Conservation (phyloP, 768 basidiomycete species). For the Collybia mongolica region DNA sequence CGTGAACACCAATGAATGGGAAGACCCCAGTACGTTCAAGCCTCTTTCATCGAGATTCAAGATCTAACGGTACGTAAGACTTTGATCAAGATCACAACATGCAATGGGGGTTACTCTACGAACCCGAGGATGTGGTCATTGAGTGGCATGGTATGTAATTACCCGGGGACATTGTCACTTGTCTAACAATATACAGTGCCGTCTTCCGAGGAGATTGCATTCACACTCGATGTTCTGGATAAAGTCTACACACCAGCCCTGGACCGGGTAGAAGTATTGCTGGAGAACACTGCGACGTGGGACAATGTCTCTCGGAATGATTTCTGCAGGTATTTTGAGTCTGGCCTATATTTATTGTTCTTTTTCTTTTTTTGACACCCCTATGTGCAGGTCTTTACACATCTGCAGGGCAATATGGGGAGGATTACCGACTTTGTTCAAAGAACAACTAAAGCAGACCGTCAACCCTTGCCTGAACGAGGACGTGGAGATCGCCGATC, state of each 20-base stretch:
- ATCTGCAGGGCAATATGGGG: conserved; percentile 75
- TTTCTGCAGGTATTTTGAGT: conserved; percentile 67
- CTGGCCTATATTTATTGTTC: not conserved
- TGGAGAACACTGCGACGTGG: conserved; percentile 57
- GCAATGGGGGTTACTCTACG: conserved; percentile 81
- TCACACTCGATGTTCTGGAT: conserved; percentile 77
- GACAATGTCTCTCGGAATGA: conserved; percentile 70
- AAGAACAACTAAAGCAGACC: conserved; percentile 56
- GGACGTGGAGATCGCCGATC: conserved; percentile 65
- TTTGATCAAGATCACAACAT: conserved; percentile 62
- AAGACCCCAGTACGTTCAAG: conserved; percentile 57
- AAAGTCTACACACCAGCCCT: conserved; percentile 65
- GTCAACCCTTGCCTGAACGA: conserved; percentile 56
- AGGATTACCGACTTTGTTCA: conserved; percentile 70
- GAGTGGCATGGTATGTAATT: conserved; percentile 78
- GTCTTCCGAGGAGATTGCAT: conserved; percentile 67
- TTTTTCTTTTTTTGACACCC: conserved; percentile 1
- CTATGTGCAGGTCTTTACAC: conserved; percentile 53
- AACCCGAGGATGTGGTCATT: conserved; percentile 74
- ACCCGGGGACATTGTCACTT: not conserved
- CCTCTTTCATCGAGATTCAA: conserved; percentile 4
- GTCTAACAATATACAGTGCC: conserved; percentile 42
- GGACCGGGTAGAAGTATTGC: conserved; percentile 62
- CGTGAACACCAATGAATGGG: conserved; percentile 81
- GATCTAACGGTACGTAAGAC: conserved; percentile 33